These are phyloP conservation scores for Cicer arietinum DNA, from an alignment of 306 rosid species.

Conservation along the genomic window DNA sequence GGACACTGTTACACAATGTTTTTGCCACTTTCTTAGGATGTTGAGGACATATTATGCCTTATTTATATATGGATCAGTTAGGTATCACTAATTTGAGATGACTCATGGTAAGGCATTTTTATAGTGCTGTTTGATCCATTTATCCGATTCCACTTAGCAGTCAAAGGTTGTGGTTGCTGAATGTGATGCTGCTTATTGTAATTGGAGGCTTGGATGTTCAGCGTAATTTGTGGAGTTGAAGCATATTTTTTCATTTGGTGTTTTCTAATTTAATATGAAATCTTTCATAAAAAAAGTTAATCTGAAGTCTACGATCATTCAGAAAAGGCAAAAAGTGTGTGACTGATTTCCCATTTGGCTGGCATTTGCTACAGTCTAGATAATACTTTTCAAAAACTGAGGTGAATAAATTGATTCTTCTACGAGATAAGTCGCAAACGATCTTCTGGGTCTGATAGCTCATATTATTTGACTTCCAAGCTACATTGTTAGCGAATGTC, in stretches of 20 bases:
- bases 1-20: background rate
- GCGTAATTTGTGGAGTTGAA: conserved; percentile 25
- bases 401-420: background rate
- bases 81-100: background rate
- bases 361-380: conserved; percentile 12
- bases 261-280: background rate
- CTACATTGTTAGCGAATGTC: conserved; percentile 7
- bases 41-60: background rate
- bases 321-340: background rate
- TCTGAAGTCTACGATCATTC: background rate
- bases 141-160: background rate
- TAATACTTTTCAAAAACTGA: background rate
- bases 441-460: conserved; percentile 36
- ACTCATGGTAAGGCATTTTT: background rate
- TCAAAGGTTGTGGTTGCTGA: conserved; percentile 1
- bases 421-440: background rate
- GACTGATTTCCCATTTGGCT: conserved; percentile 8
- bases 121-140: background rate
- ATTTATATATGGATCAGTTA: background rate
- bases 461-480: background rate
- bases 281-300: background rate
- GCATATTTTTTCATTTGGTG: background rate
- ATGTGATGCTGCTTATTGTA: background rate
- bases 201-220: conserved; percentile 12
- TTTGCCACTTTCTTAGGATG: background rate